Evolutionary conservation across 129 eudicot species (phyloP), one percentile per base, ranked within the genome.

Genomic region (Helianthus tuberosus): DNA sequence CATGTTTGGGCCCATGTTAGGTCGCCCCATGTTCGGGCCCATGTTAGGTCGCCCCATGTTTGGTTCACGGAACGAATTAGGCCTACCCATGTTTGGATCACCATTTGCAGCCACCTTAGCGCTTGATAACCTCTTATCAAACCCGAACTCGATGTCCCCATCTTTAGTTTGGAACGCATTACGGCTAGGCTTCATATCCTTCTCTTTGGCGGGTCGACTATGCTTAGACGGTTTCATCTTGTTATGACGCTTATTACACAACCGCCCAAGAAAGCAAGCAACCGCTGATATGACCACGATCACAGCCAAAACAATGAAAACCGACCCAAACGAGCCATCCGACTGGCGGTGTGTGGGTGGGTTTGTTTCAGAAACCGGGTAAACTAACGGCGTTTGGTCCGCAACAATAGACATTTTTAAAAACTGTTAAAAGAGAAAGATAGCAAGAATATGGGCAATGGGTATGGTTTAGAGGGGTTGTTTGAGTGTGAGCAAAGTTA

Each of bases 81-180:
- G 75, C 69, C 62, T 14, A 5, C 65, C 65, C 65, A 29, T 71
- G 60, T 41, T 65, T 3, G 83, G 85, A 17, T 71, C 81, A 9
- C 73, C 77, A 64, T 81, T 81, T 64, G 85, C 74, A 48, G 81
- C 81, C 74, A 81, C 81, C 55, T 81, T 81, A 48, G 81, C 74
- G 51, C 77, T 75, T 10, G 85, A 65, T 70, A 76, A 71, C 72
- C 77, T 10, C 58, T 81, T 81, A 76, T 81, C 85, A 51, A 81
- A 81, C 51, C 85, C 85, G 17, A 81, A 81, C 61, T 81, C 85
- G 6, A 81, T 76, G 47, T 81, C 85, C 4, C 85, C 85, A 41
- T 81, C 85, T 76, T 77, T 81, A 0, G 85, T 81, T 50, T 76
- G 85, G 69, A 79, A 79, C 4, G 78, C 74, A 20, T 81, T 81